A percentile compares a stretch with the other conserved stretches of the same genome.
phyloP scores from a whole-genome alignment of 75 land plant species.

The Sequoia sempervirens region DNA sequence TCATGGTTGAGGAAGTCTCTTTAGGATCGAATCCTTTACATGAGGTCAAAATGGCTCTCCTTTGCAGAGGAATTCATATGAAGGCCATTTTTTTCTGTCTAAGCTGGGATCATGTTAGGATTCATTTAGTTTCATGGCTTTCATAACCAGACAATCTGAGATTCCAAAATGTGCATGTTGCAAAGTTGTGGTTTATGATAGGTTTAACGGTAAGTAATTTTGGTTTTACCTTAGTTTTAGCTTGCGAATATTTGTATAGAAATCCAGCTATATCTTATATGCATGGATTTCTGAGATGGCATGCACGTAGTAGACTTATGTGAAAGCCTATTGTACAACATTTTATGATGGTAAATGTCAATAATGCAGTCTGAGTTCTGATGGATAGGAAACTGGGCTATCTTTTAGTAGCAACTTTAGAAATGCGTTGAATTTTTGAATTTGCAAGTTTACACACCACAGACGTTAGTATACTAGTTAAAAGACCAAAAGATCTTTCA shows the following conservation, averaged over 20 bases:
- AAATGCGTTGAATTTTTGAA: not conserved
- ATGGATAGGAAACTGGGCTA: not conserved
- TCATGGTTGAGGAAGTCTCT: not conserved
- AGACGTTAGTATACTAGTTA: not conserved
- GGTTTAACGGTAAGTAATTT: not conserved
- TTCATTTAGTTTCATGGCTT: not conserved
- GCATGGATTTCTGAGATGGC: not conserved
- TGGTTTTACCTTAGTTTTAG: not conserved
- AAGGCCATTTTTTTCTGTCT: not conserved
- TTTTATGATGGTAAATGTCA: not conserved
- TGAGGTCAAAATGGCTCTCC: not conserved
- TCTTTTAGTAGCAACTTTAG: not conserved
- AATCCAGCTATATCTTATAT: not conserved
- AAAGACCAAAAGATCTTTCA: too few species aligned
- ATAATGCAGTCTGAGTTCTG: not conserved
- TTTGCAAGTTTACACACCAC: not conserved
- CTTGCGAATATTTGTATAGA: not conserved
- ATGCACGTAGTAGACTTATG: not conserved
- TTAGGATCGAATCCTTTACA: not conserved
- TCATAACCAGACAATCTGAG: not conserved
- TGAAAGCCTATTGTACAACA: not conserved
- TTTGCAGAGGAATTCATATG: not conserved
- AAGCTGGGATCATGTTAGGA: not conserved
- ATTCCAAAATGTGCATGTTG: not conserved
- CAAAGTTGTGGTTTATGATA: not conserved